Base-by-base conservation (phyloP, 2,329 filamentous ascomycete genomes). In the Fusarium coffeatum region DNA sequence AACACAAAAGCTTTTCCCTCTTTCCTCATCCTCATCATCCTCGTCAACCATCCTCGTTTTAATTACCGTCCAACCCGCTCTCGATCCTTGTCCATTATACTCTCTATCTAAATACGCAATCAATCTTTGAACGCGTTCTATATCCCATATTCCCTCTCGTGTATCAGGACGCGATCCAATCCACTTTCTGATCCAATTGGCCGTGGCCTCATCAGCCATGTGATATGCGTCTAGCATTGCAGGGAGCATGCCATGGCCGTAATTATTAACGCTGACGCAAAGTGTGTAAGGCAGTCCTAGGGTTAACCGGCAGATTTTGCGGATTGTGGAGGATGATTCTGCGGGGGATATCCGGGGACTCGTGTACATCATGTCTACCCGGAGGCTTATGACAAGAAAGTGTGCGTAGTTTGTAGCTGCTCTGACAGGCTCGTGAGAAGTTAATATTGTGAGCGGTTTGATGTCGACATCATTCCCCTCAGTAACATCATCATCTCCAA, bases 91-190 rank as follows among this genome's bases (percentile, higher is more conserved):
- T 3, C 37, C 45, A 6, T 45, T 56, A 15, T 72, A 72, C 27
- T 72, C 68, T 41, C 32, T 49, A 9, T 72, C 69, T 3, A 72
- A 13, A 11, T 72, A 69, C 0, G 48, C 30, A 20, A 72, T 57
- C 2, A 72, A 11, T 23, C 62, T 58, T 8, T 69, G 61, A 4
- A 65, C 68, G 5, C 64, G 65, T 4, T 54, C 27, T 3, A 69
- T 61, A 23, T 72, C 67, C 69, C 69, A 72, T 23, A 72, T 72
- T 2, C 69, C 69, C 12, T 72, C 69, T 20, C 66, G 45, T 1
- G 60, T 45, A 3, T 58, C 27, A 7, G 68, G 69, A 11, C 67
- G 47, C 1, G 25, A 22, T 2, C 43, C 46, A 25, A 72, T 51
- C 69, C 69, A 72, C 9, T 25, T 23, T 11, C 49, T 57, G 12